phyloP scores from a whole-genome alignment of 768 basidiomycete species.

The Termitomyces sp. region DNA sequence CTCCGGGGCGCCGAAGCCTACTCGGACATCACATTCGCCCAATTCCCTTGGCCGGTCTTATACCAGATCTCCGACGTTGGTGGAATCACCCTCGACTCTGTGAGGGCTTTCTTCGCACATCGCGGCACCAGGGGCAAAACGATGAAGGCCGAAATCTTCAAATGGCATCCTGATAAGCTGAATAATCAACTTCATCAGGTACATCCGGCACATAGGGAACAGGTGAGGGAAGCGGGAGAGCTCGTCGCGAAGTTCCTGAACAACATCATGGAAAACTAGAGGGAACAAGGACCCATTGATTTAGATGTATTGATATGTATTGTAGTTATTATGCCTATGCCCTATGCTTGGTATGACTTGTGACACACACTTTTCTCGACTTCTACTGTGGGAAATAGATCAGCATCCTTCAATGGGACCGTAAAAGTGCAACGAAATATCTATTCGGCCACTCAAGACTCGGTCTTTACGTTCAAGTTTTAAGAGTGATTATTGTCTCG shows the following conservation, averaged over 20 bases:
- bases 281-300: background rate
- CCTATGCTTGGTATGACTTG: background rate
- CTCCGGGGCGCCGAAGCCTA: background rate
- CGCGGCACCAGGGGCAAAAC: conserved; percentile 26
- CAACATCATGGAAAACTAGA: conserved; percentile 3
- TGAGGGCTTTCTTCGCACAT: conserved; percentile 36
- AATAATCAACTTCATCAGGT: conserved; percentile 29
- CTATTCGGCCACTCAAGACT: background rate
- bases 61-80: conserved; percentile 9
- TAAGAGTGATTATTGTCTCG: background rate
- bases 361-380: background rate
- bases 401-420: too few relatives aligned
- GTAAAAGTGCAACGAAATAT: background rate
- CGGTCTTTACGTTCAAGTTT: background rate
- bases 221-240: conserved; percentile 30
- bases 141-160: conserved; percentile 38
- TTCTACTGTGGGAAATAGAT: background rate
- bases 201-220: conserved; percentile 21
- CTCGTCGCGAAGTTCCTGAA: conserved; percentile 35
- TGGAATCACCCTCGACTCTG: conserved; percentile 27
- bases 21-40: background rate
- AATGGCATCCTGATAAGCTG: conserved; percentile 56
- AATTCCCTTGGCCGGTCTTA: conserved; percentile 10
- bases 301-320: background rate
- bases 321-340: background rate